Percentiles rank a stretch among this genome's conserved stretches.
Evolutionary conservation across 2,329 filamentous ascomycete genomes (phyloP).

Genomic region (Alternaria gansuensis): DNA sequence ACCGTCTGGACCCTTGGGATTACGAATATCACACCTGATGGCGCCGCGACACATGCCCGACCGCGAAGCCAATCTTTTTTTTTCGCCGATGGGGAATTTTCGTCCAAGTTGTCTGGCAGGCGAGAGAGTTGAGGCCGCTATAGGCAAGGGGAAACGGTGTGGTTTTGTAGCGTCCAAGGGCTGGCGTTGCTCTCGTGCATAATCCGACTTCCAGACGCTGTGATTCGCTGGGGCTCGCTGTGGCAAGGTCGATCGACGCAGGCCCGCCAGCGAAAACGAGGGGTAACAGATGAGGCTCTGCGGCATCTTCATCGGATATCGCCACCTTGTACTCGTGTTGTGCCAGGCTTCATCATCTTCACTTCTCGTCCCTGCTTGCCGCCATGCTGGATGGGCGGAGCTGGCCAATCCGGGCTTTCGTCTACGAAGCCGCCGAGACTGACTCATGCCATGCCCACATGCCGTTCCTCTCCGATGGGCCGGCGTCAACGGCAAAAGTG

Average conservation of each 20-base stretch:
- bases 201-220: conserved; percentile 26
- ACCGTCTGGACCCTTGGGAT: conserved; percentile 34
- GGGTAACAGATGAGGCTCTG: conserved; percentile 31
- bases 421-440: conserved; percentile 24
- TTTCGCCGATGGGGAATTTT: conserved; percentile 25
- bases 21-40: conserved; percentile 28
- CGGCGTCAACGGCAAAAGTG: conserved; percentile 20
- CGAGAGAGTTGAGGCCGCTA: neutral
- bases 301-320: conserved; percentile 16
- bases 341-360: neutral
- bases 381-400: neutral
- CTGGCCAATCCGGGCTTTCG: conserved; percentile 12
- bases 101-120: neutral
- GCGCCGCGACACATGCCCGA: conserved; percentile 13
- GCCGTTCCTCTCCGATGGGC: conserved; percentile 20
- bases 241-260: conserved; percentile 29
- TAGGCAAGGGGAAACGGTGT: neutral
- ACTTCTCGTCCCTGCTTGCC: neutral
- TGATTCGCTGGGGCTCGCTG: conserved; percentile 33
- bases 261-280: conserved; percentile 20
- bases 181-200: conserved; percentile 19
- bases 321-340: neutral
- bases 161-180: conserved; percentile 20
- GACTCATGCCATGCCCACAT: conserved; percentile 26
- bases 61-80: conserved; percentile 8